Evolutionary conservation across 768 basidiomycete genomes (phyloP).

Genomic region (Collybia mongolica): DNA sequence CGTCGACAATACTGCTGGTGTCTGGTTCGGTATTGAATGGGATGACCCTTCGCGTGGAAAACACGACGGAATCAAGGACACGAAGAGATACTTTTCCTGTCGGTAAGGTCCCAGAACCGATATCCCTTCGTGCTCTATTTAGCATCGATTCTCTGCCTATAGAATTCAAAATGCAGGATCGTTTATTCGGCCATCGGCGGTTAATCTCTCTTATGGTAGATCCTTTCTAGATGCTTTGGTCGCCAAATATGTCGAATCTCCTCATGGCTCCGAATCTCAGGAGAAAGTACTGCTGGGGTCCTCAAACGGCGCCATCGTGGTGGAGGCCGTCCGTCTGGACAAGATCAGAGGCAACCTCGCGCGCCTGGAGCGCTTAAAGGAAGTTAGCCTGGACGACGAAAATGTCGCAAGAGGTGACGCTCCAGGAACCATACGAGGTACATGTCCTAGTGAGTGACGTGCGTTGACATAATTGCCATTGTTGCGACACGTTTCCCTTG

Average conservation of each 20-base stretch:
- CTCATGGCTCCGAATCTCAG: conserved; percentile 46
- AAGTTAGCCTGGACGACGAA: conserved; percentile 78
- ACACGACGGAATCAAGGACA: conserved; percentile 82
- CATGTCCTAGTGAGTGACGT: conserved; percentile 64
- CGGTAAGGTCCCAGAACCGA: conserved; percentile 44
- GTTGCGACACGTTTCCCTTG: conserved; percentile 6
- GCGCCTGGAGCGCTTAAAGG: conserved; percentile 63
- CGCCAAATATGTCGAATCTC: conserved; percentile 73
- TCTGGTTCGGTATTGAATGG: conserved; percentile 98
- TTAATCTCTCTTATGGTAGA: conserved; percentile 52
- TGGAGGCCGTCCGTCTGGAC: conserved; percentile 83
- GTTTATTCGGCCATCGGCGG: conserved; percentile 72
- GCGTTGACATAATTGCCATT: conserved; percentile 5
- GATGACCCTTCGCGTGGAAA: conserved; percentile 84
- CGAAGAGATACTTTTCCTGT: conserved; percentile 75
- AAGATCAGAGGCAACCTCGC: conserved; percentile 74
- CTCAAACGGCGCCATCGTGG: conserved; percentile 78
- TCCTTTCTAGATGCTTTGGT: conserved; percentile 76
- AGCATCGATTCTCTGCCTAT: conserved; percentile 12
- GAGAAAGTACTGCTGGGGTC: conserved; percentile 78
- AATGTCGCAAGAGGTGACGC: conserved; percentile 51
- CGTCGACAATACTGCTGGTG: conserved; percentile 60
- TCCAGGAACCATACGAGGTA: conserved; percentile 48
- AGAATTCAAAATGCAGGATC: conserved; percentile 69
- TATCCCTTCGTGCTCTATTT: conserved; percentile 13